Conservation (phyloP, 1,284 basidiomycete genomes). For the Crucibulum parvulum region DNA sequence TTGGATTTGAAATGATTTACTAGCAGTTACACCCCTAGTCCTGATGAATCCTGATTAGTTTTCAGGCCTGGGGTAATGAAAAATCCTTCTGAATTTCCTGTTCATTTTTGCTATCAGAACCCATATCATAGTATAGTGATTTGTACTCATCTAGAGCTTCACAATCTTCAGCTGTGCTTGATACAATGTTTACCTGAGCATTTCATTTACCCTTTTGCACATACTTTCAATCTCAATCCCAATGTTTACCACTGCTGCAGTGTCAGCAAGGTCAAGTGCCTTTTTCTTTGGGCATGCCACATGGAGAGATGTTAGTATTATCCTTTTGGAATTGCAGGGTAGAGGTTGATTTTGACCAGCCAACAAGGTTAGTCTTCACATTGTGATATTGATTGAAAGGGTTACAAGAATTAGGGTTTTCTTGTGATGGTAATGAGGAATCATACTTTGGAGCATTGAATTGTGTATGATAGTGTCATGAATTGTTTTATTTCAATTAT, state of each 20-base stretch:
- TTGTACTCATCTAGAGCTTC: conserved; percentile 12
- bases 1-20: neutral
- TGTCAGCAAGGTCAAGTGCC: conserved; percentile 39
- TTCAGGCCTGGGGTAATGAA: conserved; percentile 12
- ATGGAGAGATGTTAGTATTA: conserved; percentile 30
- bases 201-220: conserved; percentile 16
- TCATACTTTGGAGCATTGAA: too few relatives aligned
- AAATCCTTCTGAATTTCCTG: neutral
- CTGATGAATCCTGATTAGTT: neutral
- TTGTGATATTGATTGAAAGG: neutral
- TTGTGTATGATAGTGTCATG: too few relatives aligned
- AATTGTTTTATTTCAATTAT: too few relatives aligned
- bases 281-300: conserved; percentile 29
- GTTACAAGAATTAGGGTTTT: neutral
- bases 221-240: conserved; percentile 31
- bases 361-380: conserved; percentile 7
- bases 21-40: neutral
- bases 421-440: too few relatives aligned
- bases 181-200: conserved; percentile 19
- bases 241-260: conserved; percentile 43
- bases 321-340: conserved; percentile 29
- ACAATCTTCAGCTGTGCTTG: neutral
- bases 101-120: conserved; percentile 11
- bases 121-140: conserved; percentile 9
- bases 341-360: neutral